Conservation (phyloP, 2,329 filamentous ascomycete genomes). For the Pestalotiopsis sp. region DNA sequence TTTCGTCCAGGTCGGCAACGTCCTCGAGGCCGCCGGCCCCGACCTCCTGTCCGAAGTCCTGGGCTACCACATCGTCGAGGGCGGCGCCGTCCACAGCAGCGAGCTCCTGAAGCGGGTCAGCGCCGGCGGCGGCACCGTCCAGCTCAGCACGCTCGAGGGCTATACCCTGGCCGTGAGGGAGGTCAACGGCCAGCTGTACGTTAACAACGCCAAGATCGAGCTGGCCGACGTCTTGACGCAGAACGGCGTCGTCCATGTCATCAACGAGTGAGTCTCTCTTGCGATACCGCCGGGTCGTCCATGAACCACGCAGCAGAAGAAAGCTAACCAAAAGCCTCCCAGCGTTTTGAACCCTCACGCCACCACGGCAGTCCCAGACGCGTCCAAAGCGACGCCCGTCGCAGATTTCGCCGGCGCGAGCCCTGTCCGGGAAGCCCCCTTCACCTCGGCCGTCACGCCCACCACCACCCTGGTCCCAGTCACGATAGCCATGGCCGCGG, state of each 20-base stretch:
- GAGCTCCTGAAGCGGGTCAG: slow-evolving; percentile 18
- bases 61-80: slow-evolving; percentile 33
- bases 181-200: slow-evolving; percentile 33
- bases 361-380: slow-evolving; percentile 28
- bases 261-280: slow-evolving; percentile 32
- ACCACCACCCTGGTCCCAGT: slow-evolving; percentile 26
- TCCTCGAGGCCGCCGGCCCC: slow-evolving; percentile 27
- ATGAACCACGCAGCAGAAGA: background rate
- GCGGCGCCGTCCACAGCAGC: slow-evolving; percentile 26
- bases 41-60: slow-evolving; percentile 29
- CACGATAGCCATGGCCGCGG: slow-evolving; percentile 18
- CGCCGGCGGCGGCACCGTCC: slow-evolving; percentile 12
- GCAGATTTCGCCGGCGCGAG: slow-evolving; percentile 29
- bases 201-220: slow-evolving; percentile 4
- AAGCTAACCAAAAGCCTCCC: slow-evolving; percentile 15
- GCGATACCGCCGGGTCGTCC: slow-evolving; percentile 31
- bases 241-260: slow-evolving; percentile 27
- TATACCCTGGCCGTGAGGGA: slow-evolving; percentile 34
- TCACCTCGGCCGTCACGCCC: slow-evolving; percentile 27
- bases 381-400: slow-evolving; percentile 27
- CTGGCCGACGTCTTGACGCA: slow-evolving; percentile 5
- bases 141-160: slow-evolving; percentile 27
- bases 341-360: slow-evolving; percentile 38
- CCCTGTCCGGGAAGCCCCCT: slow-evolving; percentile 22
- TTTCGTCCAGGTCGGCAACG: slow-evolving; percentile 32